These are phyloP conservation scores for Jacaranda copaia DNA, from an alignment of 257 asterid genomes.

Conservation along the genomic window DNA sequence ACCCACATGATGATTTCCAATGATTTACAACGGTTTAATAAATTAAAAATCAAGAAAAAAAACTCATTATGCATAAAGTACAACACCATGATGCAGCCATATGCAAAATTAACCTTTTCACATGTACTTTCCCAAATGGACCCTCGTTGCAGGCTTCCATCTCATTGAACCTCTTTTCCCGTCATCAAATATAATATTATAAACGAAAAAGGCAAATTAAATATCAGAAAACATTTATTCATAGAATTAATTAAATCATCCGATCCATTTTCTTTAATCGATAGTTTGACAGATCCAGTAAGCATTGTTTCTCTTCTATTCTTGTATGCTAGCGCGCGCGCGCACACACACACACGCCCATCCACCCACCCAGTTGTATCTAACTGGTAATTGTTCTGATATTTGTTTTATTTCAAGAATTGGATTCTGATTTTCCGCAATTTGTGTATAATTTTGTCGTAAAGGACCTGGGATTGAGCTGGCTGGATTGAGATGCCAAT, in stretches of 20 bases:
- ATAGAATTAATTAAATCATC: constrained; percentile 25
- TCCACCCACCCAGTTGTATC: constrained; percentile 5
- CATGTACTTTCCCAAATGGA: constrained; percentile 18
- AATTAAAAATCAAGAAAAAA: neutral
- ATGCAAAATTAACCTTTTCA: constrained; percentile 24
- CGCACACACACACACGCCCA: neutral
- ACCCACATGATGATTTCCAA: too few relatives aligned
- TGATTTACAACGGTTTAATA: too few relatives aligned
- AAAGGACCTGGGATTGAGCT: constrained; percentile 49
- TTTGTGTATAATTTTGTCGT: constrained; percentile 3
- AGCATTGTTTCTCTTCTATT: constrained; percentile 31
- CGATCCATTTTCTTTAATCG: constrained; percentile 37
- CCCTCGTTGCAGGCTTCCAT: constrained; percentile 28
- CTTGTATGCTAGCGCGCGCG: neutral
- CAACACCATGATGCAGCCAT: constrained; percentile 32
- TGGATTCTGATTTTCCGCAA: constrained; percentile 32
- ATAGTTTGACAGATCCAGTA: constrained; percentile 43
- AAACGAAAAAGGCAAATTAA: constrained; percentile 9
- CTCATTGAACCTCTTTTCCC: constrained; percentile 22
- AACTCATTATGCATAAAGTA: constrained; percentile 15
- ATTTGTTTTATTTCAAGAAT: constrained; percentile 2
- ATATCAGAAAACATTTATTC: constrained; percentile 29
- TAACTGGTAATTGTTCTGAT: constrained; percentile 17
- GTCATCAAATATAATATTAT: constrained; percentile 10
- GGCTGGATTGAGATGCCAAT: constrained; percentile 72